Base-by-base conservation (phyloP, 768 basidiomycete genomes). In the Amanita pallidorosea region DNA sequence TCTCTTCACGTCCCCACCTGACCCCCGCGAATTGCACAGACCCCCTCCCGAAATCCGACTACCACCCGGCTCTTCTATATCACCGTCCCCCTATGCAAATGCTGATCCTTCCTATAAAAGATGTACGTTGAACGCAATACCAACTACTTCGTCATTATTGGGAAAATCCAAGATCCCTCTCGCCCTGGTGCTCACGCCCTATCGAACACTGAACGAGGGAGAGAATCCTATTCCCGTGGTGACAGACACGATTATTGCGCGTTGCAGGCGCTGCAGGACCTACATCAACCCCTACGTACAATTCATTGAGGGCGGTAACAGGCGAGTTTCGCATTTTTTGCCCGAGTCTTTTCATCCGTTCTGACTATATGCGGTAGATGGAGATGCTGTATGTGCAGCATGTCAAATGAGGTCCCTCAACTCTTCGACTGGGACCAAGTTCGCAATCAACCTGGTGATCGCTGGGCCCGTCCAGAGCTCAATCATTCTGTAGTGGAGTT, bases 301-400 rank as follows among this genome's bases (percentile, higher is more conserved):
- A 61, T 98, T 98, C 66, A 90, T 98, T 60, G 96, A 99, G 60
- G 93, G 93, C 49, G 96, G 96, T 27, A 94, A 92, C 67, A 82
- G 92, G 79, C 29, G 11, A 13, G 15, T 22, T 27, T 85, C 56
- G 68, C 18, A 11, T 11, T 18, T 49, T 27, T 53, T 36, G 5
- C n/a, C 33, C 45, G 20, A 18, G 45, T 34, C 6, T 51, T 17
- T 35, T 13, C 31, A 11, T 25, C 31, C 18, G 31, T n/a, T 27
- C 29, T 44, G 6, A 36, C 7, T 18, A 49, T 18, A 50, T 47
- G 3, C n/a, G 47, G 5, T 51, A 86, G 88, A 55, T 99, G 96
- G 96, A 88, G 96, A 63, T 99, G 96, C 66, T 95, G 92, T 67
- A 92, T 99, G 92, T 99, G 96, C 66, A 89, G 86, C 60, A 83